phyloP scores from a whole-genome alignment of 352 stramenopile genomes.

The Pythium rhizo-oryzae region DNA sequence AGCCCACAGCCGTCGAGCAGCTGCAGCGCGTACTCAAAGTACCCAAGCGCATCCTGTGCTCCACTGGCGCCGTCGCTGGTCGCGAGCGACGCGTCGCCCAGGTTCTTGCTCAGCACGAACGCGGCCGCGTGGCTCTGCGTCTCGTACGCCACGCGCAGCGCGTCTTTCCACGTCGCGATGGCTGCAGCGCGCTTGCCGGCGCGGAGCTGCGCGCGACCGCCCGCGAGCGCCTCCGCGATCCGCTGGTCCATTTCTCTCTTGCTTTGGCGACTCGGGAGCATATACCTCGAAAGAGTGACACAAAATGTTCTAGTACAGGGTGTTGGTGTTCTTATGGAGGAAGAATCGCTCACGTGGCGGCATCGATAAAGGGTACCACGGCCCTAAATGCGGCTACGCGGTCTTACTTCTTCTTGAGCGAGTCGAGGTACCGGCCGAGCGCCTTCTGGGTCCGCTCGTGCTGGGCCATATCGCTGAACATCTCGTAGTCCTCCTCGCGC shows the following conservation, averaged over 20 bases:
- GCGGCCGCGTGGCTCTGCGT: constrained; percentile 50
- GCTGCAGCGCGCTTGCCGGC: constrained; percentile 40
- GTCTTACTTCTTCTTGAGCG: constrained; percentile 72
- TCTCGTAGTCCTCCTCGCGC: constrained; percentile 65
- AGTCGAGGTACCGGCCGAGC: constrained; percentile 74
- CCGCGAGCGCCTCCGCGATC: constrained; percentile 18
- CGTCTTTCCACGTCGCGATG: constrained; percentile 51
- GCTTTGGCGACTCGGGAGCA: too few species aligned
- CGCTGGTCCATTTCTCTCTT: constrained; percentile 21
- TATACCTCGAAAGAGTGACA: constrained; percentile 22
- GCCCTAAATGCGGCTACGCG: neutral
- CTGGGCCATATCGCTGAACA: constrained; percentile 74
- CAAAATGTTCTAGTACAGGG: neutral
- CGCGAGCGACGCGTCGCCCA: constrained; percentile 45
- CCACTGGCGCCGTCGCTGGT: neutral
- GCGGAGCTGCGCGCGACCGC: constrained; percentile 41
- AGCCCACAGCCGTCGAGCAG: constrained; percentile 19
- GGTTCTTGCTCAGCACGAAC: constrained; percentile 74
- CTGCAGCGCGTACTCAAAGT: constrained; percentile 32
- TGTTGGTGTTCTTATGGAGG: constrained; percentile 13
- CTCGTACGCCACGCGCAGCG: constrained; percentile 49
- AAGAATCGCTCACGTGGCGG: neutral
- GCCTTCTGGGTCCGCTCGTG: constrained; percentile 86
- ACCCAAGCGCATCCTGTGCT: constrained; percentile 19
- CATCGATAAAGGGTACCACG: too few species aligned